Evolutionary conservation across 2,329 filamentous ascomycete genomes (phyloP).

Genomic region (Coniella vitis): DNA sequence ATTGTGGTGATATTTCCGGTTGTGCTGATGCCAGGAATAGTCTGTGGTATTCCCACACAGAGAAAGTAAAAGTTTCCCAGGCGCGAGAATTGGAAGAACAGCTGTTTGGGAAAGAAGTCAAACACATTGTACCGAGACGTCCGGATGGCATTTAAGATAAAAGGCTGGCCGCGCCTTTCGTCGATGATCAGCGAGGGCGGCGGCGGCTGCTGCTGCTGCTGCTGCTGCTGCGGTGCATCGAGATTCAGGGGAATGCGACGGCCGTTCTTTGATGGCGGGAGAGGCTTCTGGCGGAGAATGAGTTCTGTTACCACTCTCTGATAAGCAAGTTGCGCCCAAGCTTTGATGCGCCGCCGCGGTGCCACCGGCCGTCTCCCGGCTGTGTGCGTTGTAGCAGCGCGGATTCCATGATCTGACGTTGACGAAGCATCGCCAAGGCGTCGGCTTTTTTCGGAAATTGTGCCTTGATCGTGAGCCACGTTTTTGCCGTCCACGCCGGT

Average conservation of each 20-base stretch:
- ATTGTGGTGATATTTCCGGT: constrained; percentile 71
- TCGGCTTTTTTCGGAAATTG: constrained; percentile 8
- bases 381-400: not conserved
- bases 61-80: constrained; percentile 85
- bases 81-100: constrained; percentile 80
- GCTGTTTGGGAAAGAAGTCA: constrained; percentile 79
- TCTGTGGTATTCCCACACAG: constrained; percentile 75
- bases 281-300: constrained; percentile 18
- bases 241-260: constrained; percentile 21
- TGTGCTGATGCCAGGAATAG: constrained; percentile 70
- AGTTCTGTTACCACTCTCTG: constrained; percentile 8
- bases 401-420: not conserved
- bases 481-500: constrained; percentile 6
- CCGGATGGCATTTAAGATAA: constrained; percentile 60
- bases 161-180: constrained; percentile 41
- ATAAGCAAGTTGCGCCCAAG: constrained; percentile 1
- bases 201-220: constrained; percentile 24
- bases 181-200: constrained; percentile 37
- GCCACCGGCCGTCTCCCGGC: no score
- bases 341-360: not conserved
- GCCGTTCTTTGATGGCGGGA: constrained; percentile 22
- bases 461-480: not conserved
- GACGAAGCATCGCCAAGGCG: not conserved
- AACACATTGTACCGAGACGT: constrained; percentile 78
- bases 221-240: constrained; percentile 14